Base-by-base conservation (phyloP, 768 basidiomycete species). In the Gloeopeniophorella convolvens region DNA sequence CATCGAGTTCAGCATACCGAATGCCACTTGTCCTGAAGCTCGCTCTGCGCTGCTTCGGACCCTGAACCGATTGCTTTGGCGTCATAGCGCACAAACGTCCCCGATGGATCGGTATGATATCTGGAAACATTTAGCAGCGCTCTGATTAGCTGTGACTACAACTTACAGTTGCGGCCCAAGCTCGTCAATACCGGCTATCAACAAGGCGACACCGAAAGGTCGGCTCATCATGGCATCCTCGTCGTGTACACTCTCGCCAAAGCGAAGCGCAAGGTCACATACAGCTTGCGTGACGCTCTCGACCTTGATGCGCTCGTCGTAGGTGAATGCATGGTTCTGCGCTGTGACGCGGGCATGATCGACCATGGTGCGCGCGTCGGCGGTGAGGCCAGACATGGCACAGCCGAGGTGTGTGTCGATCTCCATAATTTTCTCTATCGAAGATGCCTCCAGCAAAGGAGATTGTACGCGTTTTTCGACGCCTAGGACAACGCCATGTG, bases 371-470 rank as follows among this genome's bases (percentile, higher is more conserved):
- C 96, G 82, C 37, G 96, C 95, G 70, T 99, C 96, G 48, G 96
- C 95, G 48, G 92, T 96, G 55, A 99, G 78, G 27, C 89, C 89
- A 39, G 91, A 94, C 94, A 98, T 97, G 50, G 96, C 96, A 60
- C 94, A 97, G 9, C 93, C 96, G 52, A 99, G 82, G 71, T 99
- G 96, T 11, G 68, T 58, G 71, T 98, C 96, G 62, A 99, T 98
- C 73, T 99, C 96, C 95, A 99, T 97, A 66, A 98, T 98, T 76
- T 98, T 98, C 68, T 99, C 95, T 63, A 99, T 93, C 48, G 93
- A 94, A 56, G 80, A 86, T 33, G 92, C 83, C 72, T 97, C 96
- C 62, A 98, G 81, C 41, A 99, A 79, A 9, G 93, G 89, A 0
- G 94, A 97, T 68, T 96, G 93, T 45, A 96, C 91, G 67, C 96